Evolutionary conservation across 805 yeast species (phyloP), one percentile per base, ranked within the genome.

Genomic region (Yarrowia osloensis): DNA sequence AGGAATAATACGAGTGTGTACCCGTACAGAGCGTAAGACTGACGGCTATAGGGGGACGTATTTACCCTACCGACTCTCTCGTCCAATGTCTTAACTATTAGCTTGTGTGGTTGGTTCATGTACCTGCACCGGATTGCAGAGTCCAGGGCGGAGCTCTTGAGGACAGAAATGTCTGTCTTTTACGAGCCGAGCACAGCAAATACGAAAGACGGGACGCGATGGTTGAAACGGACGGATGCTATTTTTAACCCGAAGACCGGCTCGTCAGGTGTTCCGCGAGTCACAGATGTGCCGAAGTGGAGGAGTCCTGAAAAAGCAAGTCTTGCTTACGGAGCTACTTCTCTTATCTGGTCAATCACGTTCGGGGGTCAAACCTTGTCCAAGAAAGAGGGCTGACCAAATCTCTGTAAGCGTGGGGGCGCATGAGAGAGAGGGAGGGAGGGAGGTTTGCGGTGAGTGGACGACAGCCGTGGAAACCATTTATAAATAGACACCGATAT

Each of bases 291-390:
- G 13, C 28, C 26, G 28, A 42, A 42, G n/a, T 6, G 44, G 44
- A 19, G 44, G 5, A 4, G 6, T 21, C 17, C 29, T 7, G n/a
- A 49, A 49, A 49, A 49, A 49, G 55, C 55, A 49, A 31, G 7
- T 1, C 29, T 24, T 19, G 17, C 8, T 15, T 12, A 29, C 42
- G 57, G 57, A 31, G 22, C 40, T 50, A 33, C 57, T 24, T 50
- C 29, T 50, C 57, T 28, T 50, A 50, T 50, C 57, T 50, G 57
- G 57, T 33, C 26, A 31, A 31, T 50, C 57, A 50, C 57, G 21
- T 50, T 50, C 29, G 57, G 40, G 13, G 33, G 15, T 3, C 13
- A 31, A 50, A 33, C 57, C 22, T 8, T 21, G 57, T 5, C 11
- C 17, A 5, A 22, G 4, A n/a, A 49, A n/a, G n/a, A 33, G 40